These are phyloP conservation scores for Saturnispora besseyi DNA, from an alignment of 805 yeast species.

Conservation along the genomic window DNA sequence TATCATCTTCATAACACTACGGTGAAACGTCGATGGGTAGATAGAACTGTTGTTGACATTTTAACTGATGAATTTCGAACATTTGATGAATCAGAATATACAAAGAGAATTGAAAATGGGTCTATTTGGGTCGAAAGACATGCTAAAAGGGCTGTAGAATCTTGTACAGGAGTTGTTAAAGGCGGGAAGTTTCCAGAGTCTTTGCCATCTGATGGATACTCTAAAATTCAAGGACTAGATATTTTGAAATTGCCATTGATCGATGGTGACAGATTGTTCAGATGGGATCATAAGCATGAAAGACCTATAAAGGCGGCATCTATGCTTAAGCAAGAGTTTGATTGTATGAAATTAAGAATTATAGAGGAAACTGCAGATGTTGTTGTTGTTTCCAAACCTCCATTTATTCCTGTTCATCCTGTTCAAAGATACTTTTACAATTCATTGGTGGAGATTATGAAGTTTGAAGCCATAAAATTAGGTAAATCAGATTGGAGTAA, in stretches of 20 bases:
- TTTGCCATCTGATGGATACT: background rate
- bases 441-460: constrained; percentile 37
- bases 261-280: constrained; percentile 24
- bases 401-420: constrained; percentile 49
- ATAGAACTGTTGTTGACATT: constrained; percentile 31
- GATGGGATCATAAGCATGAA: constrained; percentile 26
- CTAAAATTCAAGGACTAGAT: constrained; percentile 25
- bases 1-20: constrained; percentile 28
- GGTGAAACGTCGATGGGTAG: constrained; percentile 39
- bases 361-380: constrained; percentile 24
- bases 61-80: constrained; percentile 33
- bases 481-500: constrained; percentile 1
- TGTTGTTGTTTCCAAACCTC: constrained; percentile 40
- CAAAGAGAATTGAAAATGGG: constrained; percentile 13
- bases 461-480: constrained; percentile 19
- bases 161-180: constrained; percentile 11
- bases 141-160: background rate
- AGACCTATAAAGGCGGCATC: constrained; percentile 16
- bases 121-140: constrained; percentile 16
- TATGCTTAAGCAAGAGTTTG: constrained; percentile 6
- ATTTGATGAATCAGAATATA: constrained; percentile 19
- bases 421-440: constrained; percentile 38
- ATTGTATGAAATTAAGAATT: constrained; percentile 2
- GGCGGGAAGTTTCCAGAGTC: constrained; percentile 1
- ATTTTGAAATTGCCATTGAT: constrained; percentile 15